Conservation (phyloP, 2,329 filamentous ascomycete species). For the Neobulgaria alba region DNA sequence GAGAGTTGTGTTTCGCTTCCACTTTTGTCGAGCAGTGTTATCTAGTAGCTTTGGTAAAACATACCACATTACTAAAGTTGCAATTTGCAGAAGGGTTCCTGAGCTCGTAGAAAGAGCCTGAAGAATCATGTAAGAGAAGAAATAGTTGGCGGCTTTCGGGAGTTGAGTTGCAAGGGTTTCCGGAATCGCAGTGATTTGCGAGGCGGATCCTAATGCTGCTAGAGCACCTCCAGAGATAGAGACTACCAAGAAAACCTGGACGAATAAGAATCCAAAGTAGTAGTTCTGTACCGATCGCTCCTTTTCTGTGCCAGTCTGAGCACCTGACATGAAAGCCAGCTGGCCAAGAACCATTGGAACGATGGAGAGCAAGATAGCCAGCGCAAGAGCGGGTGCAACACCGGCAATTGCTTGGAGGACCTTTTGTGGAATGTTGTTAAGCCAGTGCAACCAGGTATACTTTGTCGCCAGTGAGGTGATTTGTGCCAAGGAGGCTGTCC, state of each 20-base stretch:
- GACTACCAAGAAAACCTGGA: slow-evolving; percentile 90
- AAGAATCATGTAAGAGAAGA: slow-evolving; percentile 97
- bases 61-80: slow-evolving; percentile 73
- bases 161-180: slow-evolving; percentile 67
- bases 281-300: slow-evolving; percentile 82
- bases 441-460: slow-evolving; percentile 62
- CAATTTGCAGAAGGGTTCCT: slow-evolving; percentile 76
- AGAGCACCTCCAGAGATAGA: slow-evolving; percentile 73
- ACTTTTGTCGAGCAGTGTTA: slow-evolving; percentile 74
- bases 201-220: slow-evolving; percentile 44
- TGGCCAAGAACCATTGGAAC: slow-evolving; percentile 72
- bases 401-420: slow-evolving; percentile 63
- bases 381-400: slow-evolving; percentile 71
- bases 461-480: slow-evolving; percentile 58
- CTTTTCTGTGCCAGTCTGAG: slow-evolving; percentile 71
- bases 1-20: slow-evolving; percentile 71
- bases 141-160: slow-evolving; percentile 86
- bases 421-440: slow-evolving; percentile 57
- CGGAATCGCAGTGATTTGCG: slow-evolving; percentile 55
- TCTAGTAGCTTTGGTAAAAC: slow-evolving; percentile 73
- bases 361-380: slow-evolving; percentile 70
- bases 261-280: slow-evolving; percentile 90
- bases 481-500: slow-evolving; percentile 76
- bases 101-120: slow-evolving; percentile 88
- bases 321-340: slow-evolving; percentile 65